Evolutionary conservation across 2,329 filamentous ascomycete species (phyloP), one percentile per base, ranked within the genome.

Genomic region (Penicillium paneum): DNA sequence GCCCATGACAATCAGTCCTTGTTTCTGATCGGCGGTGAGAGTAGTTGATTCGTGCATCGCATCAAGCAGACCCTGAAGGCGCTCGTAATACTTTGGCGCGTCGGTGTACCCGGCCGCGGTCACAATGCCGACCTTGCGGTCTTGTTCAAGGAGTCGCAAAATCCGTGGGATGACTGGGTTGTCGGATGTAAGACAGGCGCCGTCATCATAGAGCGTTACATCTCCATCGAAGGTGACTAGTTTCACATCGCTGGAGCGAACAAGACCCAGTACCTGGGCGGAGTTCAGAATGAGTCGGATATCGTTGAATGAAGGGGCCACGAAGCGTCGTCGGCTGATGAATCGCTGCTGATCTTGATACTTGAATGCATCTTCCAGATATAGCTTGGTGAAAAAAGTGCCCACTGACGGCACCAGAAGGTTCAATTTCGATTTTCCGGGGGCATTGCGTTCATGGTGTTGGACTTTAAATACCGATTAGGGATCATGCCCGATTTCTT

Each of bases 191-290:
- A 99, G 79, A 60, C 85, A 90, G 65, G 91, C 82, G 12, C 94
- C 94, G 67, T 99, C 89, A 54, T 91, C 89, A 71, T 99, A 99
- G 21, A 99, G 81, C 1, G 94, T 99, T 47, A 99, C 91, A 74
- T 99, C 94, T 74, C 94, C 94, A 73, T 99, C 94, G 70, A 99
- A 99, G 0, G 94, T 99, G 50, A 96, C 87, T 4, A 99, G 82
- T 64, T 94, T 86, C 8, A 97, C 81, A 5, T 84, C 82, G 21
- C 88, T 87, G 41, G 79, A 78, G 24, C 84, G 84, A 15, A 91
- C 88, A n/a, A 97, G 83, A 36, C 90, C 91, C 86, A 97, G 91
- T 56, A 93, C 81, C 74, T 99, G 94, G 17, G 94, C 92, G 36
- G 94, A 94, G 76, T 99, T 99, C 63, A 99, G 83, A 48, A 96